Base-by-base conservation (phyloP, 192 early-diverging fungal species). In the Coemansia javaensis region DNA sequence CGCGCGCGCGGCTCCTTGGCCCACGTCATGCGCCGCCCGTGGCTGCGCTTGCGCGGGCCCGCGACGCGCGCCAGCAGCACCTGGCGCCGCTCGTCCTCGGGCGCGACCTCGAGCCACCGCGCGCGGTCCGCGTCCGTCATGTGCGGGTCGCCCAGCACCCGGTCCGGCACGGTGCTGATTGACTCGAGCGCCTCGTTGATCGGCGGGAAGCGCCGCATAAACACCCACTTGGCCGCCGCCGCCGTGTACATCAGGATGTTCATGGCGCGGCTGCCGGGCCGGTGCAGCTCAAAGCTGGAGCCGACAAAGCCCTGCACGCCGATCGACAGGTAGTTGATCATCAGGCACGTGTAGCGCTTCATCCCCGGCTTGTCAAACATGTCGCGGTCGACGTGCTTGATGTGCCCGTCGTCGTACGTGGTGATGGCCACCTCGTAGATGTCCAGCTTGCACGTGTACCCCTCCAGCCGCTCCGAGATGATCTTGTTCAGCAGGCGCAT, bases 301-400 rank as follows among this genome's bases (percentile, higher is more conserved):
- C 86, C 86, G 15, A 88, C 84, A 54, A 78, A 73, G 31, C 76
- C 86, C 63, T 88, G 86, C 27, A 88, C 79, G 36, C 86, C 86
- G 39, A 88, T 57, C 23, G 83, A 84, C 56, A 86, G 80, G 50
- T 86, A 84, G 63, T 85, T 83, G 34, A 77, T 82, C 79, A 88
- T 85, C 47, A 81, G 78, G 14, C 80, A 72, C 30, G 62, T 66
- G 44, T 79, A 50, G 27, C 61, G 66, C 46, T 59, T 57, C 21
- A 70, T 59, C 32, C 77, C 81, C 2, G 51, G 52, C 44, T 63
- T 54, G 4, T 40, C 36, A 3, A 61, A 53, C 53, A 75, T 67
- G 34, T 77, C 57, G 36, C 79, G 81, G 27, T 80, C 80, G 13
- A 82, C 78, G n/a, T 80, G 73, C 40, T 72, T 63, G 21, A 86